Evolutionary conservation across 495 filamentous ascomycete genomes (phyloP).

Genomic region (Penicillium flavigenum): DNA sequence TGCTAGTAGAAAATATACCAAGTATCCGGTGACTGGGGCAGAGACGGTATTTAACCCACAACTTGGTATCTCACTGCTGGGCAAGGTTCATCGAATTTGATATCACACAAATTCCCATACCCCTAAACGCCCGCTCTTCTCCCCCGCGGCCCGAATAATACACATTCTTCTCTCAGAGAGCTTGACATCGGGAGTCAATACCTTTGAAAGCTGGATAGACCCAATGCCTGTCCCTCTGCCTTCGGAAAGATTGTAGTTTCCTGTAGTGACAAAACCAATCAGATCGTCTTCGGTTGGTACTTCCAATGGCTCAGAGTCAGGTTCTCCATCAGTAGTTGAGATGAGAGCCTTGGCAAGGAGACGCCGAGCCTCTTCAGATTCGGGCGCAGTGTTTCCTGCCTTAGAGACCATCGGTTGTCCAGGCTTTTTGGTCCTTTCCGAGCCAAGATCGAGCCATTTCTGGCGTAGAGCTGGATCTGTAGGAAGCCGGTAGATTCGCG

Average conservation of each 20-base stretch:
- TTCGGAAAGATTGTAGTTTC: slow-evolving; percentile 76
- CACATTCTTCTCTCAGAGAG: slow-evolving; percentile 55
- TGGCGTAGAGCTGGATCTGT: slow-evolving; percentile 44
- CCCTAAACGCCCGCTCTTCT: slow-evolving; percentile 72
- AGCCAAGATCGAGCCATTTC: slow-evolving; percentile 52
- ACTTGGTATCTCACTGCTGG: slow-evolving; percentile 1
- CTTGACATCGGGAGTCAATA: slow-evolving; percentile 34
- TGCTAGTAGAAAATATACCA: background rate
- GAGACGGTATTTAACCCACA: background rate
- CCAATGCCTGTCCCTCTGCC: slow-evolving; percentile 77
- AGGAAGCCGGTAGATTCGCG: slow-evolving; percentile 73
- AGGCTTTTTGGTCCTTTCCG: slow-evolving; percentile 17
- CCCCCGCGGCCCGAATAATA: slow-evolving; percentile 77
- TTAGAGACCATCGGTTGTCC: slow-evolving; percentile 10
- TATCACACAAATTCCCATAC: slow-evolving; percentile 70
- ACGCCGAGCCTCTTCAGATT: slow-evolving; percentile 46
- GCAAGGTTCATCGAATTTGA: slow-evolving; percentile 20
- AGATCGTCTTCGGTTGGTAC: slow-evolving; percentile 74
- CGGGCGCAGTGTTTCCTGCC: slow-evolving; percentile 8
- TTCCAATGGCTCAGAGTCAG: slow-evolving; percentile 55
- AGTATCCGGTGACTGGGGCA: background rate
- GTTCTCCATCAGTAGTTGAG: slow-evolving; percentile 29
- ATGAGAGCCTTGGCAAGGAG: slow-evolving; percentile 56
- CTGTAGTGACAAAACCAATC: slow-evolving; percentile 89
- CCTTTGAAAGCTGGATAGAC: slow-evolving; percentile 61